Percentiles rank a stretch among this genome's conserved stretches.
Evolutionary conservation across 192 early-diverging fungal genomes (phyloP).

Genomic region (Coemansia sp.): DNA sequence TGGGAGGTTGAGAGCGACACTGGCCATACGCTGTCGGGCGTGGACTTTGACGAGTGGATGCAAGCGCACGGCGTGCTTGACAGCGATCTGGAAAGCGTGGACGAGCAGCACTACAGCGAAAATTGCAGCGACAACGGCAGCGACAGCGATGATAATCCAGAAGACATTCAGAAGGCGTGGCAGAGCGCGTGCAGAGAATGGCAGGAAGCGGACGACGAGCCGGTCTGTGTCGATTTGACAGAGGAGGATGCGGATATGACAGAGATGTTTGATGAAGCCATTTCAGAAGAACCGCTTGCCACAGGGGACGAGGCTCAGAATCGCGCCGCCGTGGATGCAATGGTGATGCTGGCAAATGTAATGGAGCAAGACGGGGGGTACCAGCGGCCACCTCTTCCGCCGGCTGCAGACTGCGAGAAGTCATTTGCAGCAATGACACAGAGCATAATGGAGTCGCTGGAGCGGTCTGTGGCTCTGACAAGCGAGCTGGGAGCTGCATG

Average conservation of each 20-base stretch:
- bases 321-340: not conserved
- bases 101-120: not conserved
- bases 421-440: constrained; percentile 20
- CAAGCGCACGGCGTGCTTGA: constrained; percentile 22
- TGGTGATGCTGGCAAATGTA: not conserved
- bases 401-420: not conserved
- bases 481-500: constrained; percentile 13
- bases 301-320: not conserved
- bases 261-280: too few relatives aligned
- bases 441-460: constrained; percentile 20
- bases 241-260: not conserved
- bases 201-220: constrained; percentile 6
- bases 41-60: constrained; percentile 47
- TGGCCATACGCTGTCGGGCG: constrained; percentile 13
- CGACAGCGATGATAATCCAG: not conserved
- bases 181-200: constrained; percentile 6
- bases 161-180: constrained; percentile 17
- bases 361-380: not conserved
- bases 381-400: constrained; percentile 13
- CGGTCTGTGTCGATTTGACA: constrained; percentile 15
- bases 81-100: not conserved
- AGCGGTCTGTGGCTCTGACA: constrained; percentile 19
- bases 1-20: too few relatives aligned
- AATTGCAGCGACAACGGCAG: not conserved
- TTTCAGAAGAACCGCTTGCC: too few relatives aligned